These are phyloP conservation scores for Suillus weaverae DNA, from an alignment of 768 basidiomycete genomes.

Conservation along the genomic window DNA sequence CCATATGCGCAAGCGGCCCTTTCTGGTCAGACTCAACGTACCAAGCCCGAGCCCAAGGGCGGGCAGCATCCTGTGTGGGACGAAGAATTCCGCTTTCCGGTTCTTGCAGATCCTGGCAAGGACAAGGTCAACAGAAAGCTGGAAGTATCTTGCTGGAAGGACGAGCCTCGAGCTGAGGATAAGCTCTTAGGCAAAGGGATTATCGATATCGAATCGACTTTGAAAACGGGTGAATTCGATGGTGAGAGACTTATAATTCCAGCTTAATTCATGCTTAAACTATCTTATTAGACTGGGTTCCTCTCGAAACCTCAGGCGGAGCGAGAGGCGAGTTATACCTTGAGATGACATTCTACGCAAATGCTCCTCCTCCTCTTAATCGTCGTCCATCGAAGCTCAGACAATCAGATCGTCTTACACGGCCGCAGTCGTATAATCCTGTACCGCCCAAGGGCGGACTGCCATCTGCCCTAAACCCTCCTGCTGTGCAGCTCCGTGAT, in stretches of 20 bases:
- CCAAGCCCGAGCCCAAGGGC: constrained; percentile 75
- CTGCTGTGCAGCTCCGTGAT: constrained; percentile 7
- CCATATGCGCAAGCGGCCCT: constrained; percentile 73
- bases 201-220: constrained; percentile 74
- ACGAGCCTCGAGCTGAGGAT: constrained; percentile 73
- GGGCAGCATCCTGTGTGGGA: constrained; percentile 97
- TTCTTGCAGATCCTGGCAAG: constrained; percentile 61
- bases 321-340: constrained; percentile 85
- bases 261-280: not conserved
- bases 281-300: constrained; percentile 60
- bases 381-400: constrained; percentile 55
- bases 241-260: constrained; percentile 44
- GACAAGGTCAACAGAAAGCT: constrained; percentile 49
- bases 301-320: constrained; percentile 55
- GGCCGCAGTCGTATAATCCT: constrained; percentile 33
- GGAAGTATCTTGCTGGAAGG: constrained; percentile 76
- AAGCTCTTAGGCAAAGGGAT: constrained; percentile 71
- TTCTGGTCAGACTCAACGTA: constrained; percentile 62
- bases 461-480: not conserved
- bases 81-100: constrained; percentile 76
- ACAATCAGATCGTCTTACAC: constrained; percentile 50
- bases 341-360: constrained; percentile 91
- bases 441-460: constrained; percentile 7
- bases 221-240: constrained; percentile 89
- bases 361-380: constrained; percentile 53